Percentiles rank a stretch among this genome's conserved stretches.
Conservation (phyloP, 116 monocot genomes). For the Cymodocea nodosa region DNA sequence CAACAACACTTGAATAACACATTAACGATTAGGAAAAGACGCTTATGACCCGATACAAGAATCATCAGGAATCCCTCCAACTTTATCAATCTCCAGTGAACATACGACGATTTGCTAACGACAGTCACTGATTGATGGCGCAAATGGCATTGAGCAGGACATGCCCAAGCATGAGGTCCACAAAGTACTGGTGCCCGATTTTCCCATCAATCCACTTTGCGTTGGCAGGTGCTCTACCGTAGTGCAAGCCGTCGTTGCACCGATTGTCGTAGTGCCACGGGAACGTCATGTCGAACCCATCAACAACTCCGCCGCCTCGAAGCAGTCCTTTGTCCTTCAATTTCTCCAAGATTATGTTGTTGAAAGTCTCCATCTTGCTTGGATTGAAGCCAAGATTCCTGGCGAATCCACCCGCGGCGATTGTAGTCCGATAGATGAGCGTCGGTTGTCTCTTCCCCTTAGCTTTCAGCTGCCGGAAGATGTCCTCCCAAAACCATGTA, state of each 20-base stretch:
- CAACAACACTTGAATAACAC: too few relatives aligned
- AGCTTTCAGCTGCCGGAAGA: constrained; percentile 13
- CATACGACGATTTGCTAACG: too few relatives aligned
- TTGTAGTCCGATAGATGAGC: constrained; percentile 72
- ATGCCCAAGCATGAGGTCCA: constrained; percentile 81
- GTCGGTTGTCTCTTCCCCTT: constrained; percentile 17
- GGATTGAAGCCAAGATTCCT: constrained; percentile 73
- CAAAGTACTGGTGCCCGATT: constrained; percentile 83
- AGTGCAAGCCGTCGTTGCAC: constrained; percentile 85
- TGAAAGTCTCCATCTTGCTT: constrained; percentile 83
- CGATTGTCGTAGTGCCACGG: constrained; percentile 92
- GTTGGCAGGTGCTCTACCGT: constrained; percentile 65
- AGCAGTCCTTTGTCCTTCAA: constrained; percentile 40
- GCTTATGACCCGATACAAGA: too few relatives aligned
- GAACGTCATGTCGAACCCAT: constrained; percentile 89
- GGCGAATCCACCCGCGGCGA: constrained; percentile 71
- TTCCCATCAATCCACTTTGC: constrained; percentile 60
- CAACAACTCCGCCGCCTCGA: constrained; percentile 53
- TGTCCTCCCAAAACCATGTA: constrained; percentile 50
- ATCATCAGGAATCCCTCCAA: too few relatives aligned
- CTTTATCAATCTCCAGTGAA: too few relatives aligned
- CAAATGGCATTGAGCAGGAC: constrained; percentile 85
- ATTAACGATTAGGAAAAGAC: too few relatives aligned
- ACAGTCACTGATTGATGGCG: neutral
- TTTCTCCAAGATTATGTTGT: constrained; percentile 66